phyloP scores from a whole-genome alignment of 768 basidiomycete species.

The Rhizopogon vinicolor region DNA sequence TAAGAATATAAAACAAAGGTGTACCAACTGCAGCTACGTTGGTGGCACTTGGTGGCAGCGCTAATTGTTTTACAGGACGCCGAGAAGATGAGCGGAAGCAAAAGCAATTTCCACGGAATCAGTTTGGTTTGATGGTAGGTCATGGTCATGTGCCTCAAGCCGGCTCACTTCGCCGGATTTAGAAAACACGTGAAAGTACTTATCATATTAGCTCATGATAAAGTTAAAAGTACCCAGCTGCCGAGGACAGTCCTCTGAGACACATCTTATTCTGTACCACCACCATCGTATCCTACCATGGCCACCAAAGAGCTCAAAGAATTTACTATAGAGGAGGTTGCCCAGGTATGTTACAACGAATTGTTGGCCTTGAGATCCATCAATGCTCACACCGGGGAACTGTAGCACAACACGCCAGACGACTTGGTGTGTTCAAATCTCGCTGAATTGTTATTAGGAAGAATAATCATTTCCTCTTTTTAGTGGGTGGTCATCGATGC shows the following conservation, averaged over 20 bases:
- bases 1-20: background rate
- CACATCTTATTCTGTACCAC: too few species aligned
- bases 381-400: background rate
- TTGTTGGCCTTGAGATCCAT: background rate
- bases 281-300: conserved; percentile 13
- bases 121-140: background rate
- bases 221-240: background rate
- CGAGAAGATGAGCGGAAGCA: background rate
- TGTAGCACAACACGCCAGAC: conserved; percentile 68
- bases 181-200: background rate
- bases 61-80: too few species aligned
- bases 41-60: background rate
- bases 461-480: background rate
- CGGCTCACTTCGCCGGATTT: background rate
- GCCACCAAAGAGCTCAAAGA: conserved; percentile 33
- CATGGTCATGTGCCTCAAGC: background rate
- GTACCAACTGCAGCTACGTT: too few species aligned
- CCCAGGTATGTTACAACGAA: conserved; percentile 33
- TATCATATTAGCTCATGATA: background rate
- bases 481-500: conserved; percentile 84
- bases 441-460: background rate
- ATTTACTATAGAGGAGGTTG: conserved; percentile 56
- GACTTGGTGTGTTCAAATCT: conserved; percentile 52
- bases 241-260: background rate
- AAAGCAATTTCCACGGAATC: background rate